Evolutionary conservation across 768 basidiomycete species (phyloP), one percentile per base, ranked within the genome.

Genomic region (Gymnopilus junonius): DNA sequence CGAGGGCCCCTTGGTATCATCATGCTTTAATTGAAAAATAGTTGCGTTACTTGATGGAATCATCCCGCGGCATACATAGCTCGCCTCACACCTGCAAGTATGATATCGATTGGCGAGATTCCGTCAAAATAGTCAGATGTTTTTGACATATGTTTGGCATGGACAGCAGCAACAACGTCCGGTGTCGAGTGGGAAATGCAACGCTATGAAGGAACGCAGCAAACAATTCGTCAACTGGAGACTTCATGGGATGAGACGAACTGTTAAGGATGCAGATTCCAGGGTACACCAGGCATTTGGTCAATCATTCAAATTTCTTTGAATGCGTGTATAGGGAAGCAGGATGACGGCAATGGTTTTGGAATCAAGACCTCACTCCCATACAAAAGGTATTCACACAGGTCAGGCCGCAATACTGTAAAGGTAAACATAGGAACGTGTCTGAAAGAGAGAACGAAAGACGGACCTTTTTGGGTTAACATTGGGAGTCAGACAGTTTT

Each of bases 401-500:
- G 37, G 39, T 32, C 25, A 39, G 54, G 39, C 35, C 54, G 54
- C 54, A 37, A 58, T 34, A 46, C 31, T 58, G 39, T 42, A 27
- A 58, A 58, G 42, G 42, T 58, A 58, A 46, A 58, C 56, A 20
- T n/a, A 42, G 56, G 31, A 55, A 40, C 61, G 42, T 43, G 35
- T 37, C 43, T 23, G n/a, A 53, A 58, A 27, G 39, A 56, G 46
- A 29, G 62, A 48, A 40, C 50, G 43, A 61, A 60, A 63, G 14
- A 55, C 39, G 43, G 29, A n/a, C 54, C 35, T 14, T 55, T 67
- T 66, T 70, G 61, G 66, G 57, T 62, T 48, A 12, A 45, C 64
- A 67, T 69, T 68, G 59, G 64, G 63, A 57, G 58, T 14, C 35
- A 63, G 64, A 51, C 51, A 54, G 35, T 34, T 60, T 62, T 62